phyloP scores from a whole-genome alignment of 768 basidiomycete genomes.

The Suillus tomentosus region DNA sequence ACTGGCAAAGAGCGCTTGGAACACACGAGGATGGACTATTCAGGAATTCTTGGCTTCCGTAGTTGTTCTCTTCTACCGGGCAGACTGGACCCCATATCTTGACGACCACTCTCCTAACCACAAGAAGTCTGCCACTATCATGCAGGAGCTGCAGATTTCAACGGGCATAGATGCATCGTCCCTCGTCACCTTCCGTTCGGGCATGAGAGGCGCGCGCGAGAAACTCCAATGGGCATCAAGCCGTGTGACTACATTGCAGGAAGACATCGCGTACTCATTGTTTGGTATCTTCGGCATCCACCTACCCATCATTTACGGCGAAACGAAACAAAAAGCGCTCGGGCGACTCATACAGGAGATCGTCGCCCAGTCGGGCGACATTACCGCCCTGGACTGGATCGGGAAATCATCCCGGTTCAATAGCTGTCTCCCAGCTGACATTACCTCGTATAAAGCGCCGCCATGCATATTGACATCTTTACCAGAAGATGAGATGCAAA shows the following conservation, averaged over 20 bases:
- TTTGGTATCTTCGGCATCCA: constrained; percentile 1
- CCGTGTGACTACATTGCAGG: neutral
- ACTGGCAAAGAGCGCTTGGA: constrained; percentile 4
- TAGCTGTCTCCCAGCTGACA: constrained; percentile 1
- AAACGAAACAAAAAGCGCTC: constrained; percentile 1
- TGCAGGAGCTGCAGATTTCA: neutral
- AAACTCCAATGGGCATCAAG: neutral
- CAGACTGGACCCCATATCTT: constrained; percentile 3
- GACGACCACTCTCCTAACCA: neutral
- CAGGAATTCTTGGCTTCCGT: constrained; percentile 12
- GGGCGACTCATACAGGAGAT: constrained; percentile 1
- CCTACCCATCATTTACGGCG: neutral
- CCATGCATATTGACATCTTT: neutral
- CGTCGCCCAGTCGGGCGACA: neutral
- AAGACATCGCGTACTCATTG: neutral
- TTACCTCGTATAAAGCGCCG: neutral
- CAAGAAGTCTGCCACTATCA: neutral
- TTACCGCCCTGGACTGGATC: neutral
- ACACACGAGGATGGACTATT: constrained; percentile 12
- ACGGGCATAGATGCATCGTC: neutral
- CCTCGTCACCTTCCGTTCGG: neutral
- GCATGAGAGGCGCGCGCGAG: neutral
- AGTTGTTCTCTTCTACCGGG: constrained; percentile 8
- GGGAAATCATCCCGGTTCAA: neutral
- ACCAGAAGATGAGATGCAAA: neutral